Evolutionary conservation across 1,284 basidiomycete genomes (phyloP).

Genomic region (Ganoderma multipileum): DNA sequence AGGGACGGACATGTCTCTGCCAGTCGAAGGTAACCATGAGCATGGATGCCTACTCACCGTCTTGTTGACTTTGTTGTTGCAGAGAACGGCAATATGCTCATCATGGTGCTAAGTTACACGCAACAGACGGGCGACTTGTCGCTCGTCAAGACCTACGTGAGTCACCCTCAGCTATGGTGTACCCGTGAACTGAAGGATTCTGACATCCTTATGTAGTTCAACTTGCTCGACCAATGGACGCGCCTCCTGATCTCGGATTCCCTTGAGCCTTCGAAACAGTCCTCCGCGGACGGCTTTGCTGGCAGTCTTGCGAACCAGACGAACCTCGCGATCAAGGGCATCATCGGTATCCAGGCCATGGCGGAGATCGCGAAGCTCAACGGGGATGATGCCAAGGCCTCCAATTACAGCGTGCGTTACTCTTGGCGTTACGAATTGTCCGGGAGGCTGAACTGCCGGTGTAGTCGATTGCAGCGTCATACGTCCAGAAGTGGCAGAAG

Average conservation of each 20-base stretch:
- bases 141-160: constrained; percentile 57
- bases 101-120: constrained; percentile 75
- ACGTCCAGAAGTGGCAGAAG: constrained; percentile 60
- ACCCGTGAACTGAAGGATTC: too few relatives aligned
- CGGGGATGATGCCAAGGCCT: constrained; percentile 54
- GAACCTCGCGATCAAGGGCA: too few relatives aligned
- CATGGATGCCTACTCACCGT: too few relatives aligned
- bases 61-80: too few relatives aligned
- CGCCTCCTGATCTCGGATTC: constrained; percentile 72
- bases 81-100: constrained; percentile 80
- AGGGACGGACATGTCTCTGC: too few relatives aligned
- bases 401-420: too few relatives aligned
- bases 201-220: too few relatives aligned
- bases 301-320: constrained; percentile 77
- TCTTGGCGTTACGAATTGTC: too few relatives aligned
- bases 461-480: constrained; percentile 62
- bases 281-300: constrained; percentile 78
- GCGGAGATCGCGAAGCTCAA: constrained; percentile 58
- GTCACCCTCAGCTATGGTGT: too few relatives aligned
- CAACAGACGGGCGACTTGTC: constrained; percentile 63
- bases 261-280: constrained; percentile 63
- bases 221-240: constrained; percentile 74
- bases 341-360: constrained; percentile 76
- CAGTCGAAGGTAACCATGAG: too few relatives aligned
- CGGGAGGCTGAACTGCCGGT: too few relatives aligned